These are phyloP conservation scores for California macrophylla DNA, from an alignment of 441 rosid genomes.

Conservation along the genomic window DNA sequence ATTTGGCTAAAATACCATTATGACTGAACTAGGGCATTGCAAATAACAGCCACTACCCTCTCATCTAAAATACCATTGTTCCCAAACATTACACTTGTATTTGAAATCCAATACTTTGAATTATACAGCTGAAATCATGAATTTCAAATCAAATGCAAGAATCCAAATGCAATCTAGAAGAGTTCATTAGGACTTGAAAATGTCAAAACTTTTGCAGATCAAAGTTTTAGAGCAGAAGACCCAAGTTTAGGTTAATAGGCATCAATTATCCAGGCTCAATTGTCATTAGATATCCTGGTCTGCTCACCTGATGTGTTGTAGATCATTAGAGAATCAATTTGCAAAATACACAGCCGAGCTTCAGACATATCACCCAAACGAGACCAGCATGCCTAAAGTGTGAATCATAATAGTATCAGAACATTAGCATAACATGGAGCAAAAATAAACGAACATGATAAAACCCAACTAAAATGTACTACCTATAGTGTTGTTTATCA, in stretches of 20 bases:
- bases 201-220: not conserved
- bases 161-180: not conserved
- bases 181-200: constrained; percentile 1
- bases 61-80: no score
- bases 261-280: not conserved
- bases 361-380: constrained; percentile 50
- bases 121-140: no score
- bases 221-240: not conserved
- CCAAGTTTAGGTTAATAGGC: not conserved
- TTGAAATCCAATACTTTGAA: no score
- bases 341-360: constrained; percentile 71
- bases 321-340: constrained; percentile 52
- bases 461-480: not conserved
- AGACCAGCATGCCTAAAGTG: constrained; percentile 83
- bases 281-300: not conserved
- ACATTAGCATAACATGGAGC: constrained; percentile 8
- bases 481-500: not conserved
- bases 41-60: no score
- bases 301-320: constrained; percentile 67
- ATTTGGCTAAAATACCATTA: no score
- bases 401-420: constrained; percentile 14
- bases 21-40: no score
- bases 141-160: no score
- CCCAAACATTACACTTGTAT: no score
- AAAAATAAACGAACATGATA: not conserved